Conservation (phyloP, 352 stramenopile genomes). For the Phytophthora brassicae region DNA sequence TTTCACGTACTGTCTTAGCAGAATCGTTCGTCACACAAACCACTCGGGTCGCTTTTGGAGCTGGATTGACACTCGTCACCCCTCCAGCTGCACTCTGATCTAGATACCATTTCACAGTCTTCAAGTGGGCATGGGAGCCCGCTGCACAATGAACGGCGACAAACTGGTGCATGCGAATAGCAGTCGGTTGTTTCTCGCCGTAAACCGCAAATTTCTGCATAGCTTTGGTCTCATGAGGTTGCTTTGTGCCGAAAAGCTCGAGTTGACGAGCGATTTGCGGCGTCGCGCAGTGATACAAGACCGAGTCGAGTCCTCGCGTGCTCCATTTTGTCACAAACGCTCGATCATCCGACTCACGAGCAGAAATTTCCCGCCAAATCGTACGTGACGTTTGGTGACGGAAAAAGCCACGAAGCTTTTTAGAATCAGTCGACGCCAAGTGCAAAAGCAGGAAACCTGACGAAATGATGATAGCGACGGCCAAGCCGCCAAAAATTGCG, state of each 20-base stretch:
- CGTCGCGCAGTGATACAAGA: slow-evolving; percentile 34
- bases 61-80: slow-evolving; percentile 20
- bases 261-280: slow-evolving; percentile 32
- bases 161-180: slow-evolving; percentile 26
- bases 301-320: slow-evolving; percentile 19
- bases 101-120: slow-evolving; percentile 25
- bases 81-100: slow-evolving; percentile 19
- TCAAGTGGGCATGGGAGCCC: slow-evolving; percentile 20
- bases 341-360: slow-evolving; percentile 15
- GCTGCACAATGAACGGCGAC: slow-evolving; percentile 26
- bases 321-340: slow-evolving; percentile 33
- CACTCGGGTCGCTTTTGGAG: slow-evolving; percentile 3
- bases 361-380: slow-evolving; percentile 8
- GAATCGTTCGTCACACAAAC: slow-evolving; percentile 11
- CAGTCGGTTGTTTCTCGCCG: slow-evolving; percentile 3
- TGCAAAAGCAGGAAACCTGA: slow-evolving; percentile 29
- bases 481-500: slow-evolving; percentile 37
- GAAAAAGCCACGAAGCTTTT: slow-evolving; percentile 1
- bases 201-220: slow-evolving; percentile 21
- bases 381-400: neutral
- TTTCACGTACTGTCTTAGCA: too few species aligned
- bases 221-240: neutral
- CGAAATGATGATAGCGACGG: slow-evolving; percentile 32
- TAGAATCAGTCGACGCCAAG: slow-evolving; percentile 14
- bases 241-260: slow-evolving; percentile 15